These are phyloP conservation scores for Fusarium annulatum DNA, from an alignment of 2,329 filamentous ascomycete genomes.

Conservation along the genomic window DNA sequence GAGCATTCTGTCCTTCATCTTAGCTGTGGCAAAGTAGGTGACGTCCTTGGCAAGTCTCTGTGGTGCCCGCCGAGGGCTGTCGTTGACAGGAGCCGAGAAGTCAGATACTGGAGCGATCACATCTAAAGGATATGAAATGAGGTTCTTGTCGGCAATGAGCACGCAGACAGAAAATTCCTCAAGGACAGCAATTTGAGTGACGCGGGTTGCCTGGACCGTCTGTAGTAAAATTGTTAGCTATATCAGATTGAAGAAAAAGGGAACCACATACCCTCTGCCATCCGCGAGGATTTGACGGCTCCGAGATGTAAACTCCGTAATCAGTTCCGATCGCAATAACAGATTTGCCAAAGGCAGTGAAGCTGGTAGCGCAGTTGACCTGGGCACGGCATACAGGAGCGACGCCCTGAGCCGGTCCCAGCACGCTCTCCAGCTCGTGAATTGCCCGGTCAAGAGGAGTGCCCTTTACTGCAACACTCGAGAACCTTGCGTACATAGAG, in stretches of 20 bases:
- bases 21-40: conserved; percentile 93
- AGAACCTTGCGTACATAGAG: conserved; percentile 68
- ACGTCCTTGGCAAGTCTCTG: conserved; percentile 94
- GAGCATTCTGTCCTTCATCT: conserved; percentile 95
- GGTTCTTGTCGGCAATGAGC: conserved; percentile 87
- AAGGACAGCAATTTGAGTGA: conserved; percentile 93
- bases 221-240: conserved; percentile 51
- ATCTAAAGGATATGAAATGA: conserved; percentile 95
- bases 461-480: conserved; percentile 81
- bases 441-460: conserved; percentile 94
- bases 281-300: conserved; percentile 87
- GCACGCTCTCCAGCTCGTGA: conserved; percentile 83
- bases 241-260: background rate
- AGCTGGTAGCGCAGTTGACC: conserved; percentile 94
- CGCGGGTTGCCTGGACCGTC: conserved; percentile 79
- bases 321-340: conserved; percentile 97
- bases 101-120: conserved; percentile 75
- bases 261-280: conserved; percentile 80
- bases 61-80: conserved; percentile 85
- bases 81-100: conserved; percentile 70
- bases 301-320: conserved; percentile 90
- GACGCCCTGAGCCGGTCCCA: conserved; percentile 76
- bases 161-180: conserved; percentile 96
- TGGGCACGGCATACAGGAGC: conserved; percentile 83
- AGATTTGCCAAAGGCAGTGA: conserved; percentile 83